A percentile compares a stretch with the other conserved stretches of the same genome.
phyloP scores from a whole-genome alignment of 2,329 filamentous ascomycete genomes.

The Nothopassalora personata region DNA sequence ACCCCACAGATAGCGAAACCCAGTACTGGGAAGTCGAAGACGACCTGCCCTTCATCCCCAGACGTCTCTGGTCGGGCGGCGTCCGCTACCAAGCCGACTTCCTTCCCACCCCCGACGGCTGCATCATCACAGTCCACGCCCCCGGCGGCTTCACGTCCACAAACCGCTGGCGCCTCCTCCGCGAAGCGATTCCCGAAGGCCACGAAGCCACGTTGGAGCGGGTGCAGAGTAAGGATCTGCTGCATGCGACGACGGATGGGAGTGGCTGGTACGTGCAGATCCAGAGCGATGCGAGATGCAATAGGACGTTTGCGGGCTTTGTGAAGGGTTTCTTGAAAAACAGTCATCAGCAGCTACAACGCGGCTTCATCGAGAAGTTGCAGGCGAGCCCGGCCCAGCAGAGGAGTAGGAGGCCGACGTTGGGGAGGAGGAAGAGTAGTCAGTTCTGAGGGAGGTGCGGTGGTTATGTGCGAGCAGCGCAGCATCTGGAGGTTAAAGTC shows the following conservation, averaged over 20 bases:
- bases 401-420: conserved; percentile 15
- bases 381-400: conserved; percentile 12
- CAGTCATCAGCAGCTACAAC: conserved; percentile 28
- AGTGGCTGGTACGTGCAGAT: conserved; percentile 31
- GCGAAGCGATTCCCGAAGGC: conserved; percentile 22
- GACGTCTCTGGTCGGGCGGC: conserved; percentile 30
- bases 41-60: conserved; percentile 34
- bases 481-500: too few species aligned
- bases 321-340: conserved; percentile 33
- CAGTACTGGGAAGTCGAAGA: conserved; percentile 32
- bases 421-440: conserved; percentile 18
- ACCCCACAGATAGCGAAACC: conserved; percentile 3
- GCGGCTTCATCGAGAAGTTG: conserved; percentile 29
- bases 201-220: conserved; percentile 8
- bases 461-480: too few species aligned
- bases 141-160: conserved; percentile 32
- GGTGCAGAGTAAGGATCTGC: conserved; percentile 20
- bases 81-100: conserved; percentile 32
- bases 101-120: conserved; percentile 27
- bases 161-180: conserved; percentile 31
- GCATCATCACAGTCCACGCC: conserved; percentile 33
- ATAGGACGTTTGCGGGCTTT: conserved; percentile 28
- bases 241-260: conserved; percentile 18
- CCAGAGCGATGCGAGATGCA: conserved; percentile 30
- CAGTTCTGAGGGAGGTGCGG: conserved; percentile 1